phyloP scores from a whole-genome alignment of 768 basidiomycete genomes.

The Lactifluus volemus region DNA sequence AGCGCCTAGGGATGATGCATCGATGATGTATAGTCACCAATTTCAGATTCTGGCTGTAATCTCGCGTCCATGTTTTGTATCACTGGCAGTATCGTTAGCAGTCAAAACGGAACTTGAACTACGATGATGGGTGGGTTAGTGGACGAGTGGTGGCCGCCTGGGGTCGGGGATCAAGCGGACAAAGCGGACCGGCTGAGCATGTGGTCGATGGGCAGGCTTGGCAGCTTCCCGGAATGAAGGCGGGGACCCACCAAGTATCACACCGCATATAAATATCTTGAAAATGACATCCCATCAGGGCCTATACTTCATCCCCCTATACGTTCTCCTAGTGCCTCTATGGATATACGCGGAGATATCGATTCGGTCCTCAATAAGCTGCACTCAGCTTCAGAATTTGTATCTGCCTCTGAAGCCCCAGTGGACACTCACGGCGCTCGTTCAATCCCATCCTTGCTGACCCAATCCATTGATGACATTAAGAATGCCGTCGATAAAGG shows the following conservation, averaged over 20 bases:
- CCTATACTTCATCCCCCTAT: neutral
- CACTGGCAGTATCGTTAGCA: no score
- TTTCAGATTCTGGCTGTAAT: no score
- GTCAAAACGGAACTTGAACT: no score
- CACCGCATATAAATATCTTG: neutral
- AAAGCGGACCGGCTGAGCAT: no score
- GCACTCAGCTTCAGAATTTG: neutral
- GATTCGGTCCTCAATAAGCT: neutral
- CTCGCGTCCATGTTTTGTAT: neutral
- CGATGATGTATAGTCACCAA: no score
- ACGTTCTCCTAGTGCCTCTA: neutral
- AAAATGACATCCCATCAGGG: neutral
- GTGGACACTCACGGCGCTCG: slow-evolving; percentile 4
- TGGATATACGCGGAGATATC: neutral
- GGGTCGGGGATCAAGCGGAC: no score
- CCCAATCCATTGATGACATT: neutral
- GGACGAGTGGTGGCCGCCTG: no score
- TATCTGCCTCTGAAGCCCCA: slow-evolving; percentile 1
- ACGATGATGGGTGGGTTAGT: no score
- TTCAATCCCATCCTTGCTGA: slow-evolving; percentile 1
- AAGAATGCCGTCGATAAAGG: slow-evolving; percentile 1
- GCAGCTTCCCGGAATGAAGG: no score
- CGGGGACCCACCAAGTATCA: no score
- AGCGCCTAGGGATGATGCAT: neutral
- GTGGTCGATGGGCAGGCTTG: no score